Evolutionary conservation across 768 basidiomycete species (phyloP).

Genomic region (Leccinum aurantiacum): DNA sequence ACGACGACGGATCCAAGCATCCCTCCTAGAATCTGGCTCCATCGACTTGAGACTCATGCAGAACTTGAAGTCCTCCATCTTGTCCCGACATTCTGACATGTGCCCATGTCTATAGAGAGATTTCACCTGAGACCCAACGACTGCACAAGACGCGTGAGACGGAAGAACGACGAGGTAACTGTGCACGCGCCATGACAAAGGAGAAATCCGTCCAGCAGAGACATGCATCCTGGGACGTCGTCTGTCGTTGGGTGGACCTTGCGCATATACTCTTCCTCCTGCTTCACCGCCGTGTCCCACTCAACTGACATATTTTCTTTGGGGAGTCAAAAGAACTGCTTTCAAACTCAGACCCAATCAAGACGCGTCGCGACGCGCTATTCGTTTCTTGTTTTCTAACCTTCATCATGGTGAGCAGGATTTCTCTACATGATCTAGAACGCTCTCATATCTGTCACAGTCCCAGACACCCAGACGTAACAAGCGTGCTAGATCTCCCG

Average conservation of each 20-base stretch:
- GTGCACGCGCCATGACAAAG: conserved; percentile 59
- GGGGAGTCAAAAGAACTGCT: conserved; percentile 7
- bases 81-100: conserved; percentile 65
- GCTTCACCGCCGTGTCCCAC: conserved; percentile 55
- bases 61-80: conserved; percentile 93
- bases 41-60: conserved; percentile 83
- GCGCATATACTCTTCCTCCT: conserved; percentile 68
- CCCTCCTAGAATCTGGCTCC: conserved; percentile 72
- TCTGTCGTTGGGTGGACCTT: conserved; percentile 69
- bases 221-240: conserved; percentile 82
- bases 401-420: conserved; percentile 41
- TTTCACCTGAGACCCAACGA: conserved; percentile 75
- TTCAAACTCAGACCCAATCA: conserved; percentile 44
- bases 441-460: conserved; percentile 17
- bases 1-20: conserved; percentile 80
- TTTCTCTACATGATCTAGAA: background rate
- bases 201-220: conserved; percentile 69
- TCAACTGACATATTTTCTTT: conserved; percentile 29
- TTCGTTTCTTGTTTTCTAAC: conserved; percentile 19
- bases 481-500: conserved; percentile 64
- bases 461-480: conserved; percentile 50
- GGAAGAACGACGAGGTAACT: conserved; percentile 2
- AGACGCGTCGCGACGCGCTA: conserved; percentile 49
- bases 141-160: conserved; percentile 40
- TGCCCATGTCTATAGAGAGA: conserved; percentile 87